Base-by-base conservation (phyloP, 805 yeast species). In the Metschnikowia reukaufii region DNA sequence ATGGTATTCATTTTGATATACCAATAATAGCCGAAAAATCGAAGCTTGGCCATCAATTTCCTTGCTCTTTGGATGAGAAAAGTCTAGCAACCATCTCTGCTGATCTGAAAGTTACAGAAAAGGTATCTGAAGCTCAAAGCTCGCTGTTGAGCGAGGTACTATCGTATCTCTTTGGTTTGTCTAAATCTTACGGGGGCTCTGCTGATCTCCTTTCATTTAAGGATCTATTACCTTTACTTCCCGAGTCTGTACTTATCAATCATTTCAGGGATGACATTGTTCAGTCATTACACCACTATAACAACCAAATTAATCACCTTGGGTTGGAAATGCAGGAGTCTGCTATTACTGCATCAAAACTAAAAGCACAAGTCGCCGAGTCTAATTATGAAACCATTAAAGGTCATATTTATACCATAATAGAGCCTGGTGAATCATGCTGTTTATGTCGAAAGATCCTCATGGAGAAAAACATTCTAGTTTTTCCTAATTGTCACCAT, bases 391-490 rank as follows among this genome's bases (percentile, higher is more conserved):
- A 47, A 7, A 44, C 51, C 2, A 50, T 49, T 6, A 58, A 58
- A 17, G 70, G 72, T 1, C 62, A 79, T 36, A 74, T 83, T 5
- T 83, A 81, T 52, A 83, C 83, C 32, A 73, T 84, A 0, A 76
- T 92, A 16, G 86, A 86, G 57, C 90, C 96, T 0, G 95, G 94
- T 1, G 94, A 84, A 52, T 78, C 92, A 0, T 94, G 99, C 67
- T 69, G 77, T 36, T 54, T 81, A 3, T 92, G 98, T 64, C 67
- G 72, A n/a, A 77, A 77, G 54, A 76, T 94, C 7, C 69, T 92
- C 37, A 76, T 88, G 2, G 78, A 83, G 4, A 78, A 89, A 47
- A 86, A 82, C 60, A 90, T 90, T 56, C 76, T 84, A 44, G 81
- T 83, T 4, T 94, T 88, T 60, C 97, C 97, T 0, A 72, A 69